These are phyloP conservation scores for Debaryomyces psychrophilus DNA, from an alignment of 1,139 yeast genomes.

Conservation along the genomic window DNA sequence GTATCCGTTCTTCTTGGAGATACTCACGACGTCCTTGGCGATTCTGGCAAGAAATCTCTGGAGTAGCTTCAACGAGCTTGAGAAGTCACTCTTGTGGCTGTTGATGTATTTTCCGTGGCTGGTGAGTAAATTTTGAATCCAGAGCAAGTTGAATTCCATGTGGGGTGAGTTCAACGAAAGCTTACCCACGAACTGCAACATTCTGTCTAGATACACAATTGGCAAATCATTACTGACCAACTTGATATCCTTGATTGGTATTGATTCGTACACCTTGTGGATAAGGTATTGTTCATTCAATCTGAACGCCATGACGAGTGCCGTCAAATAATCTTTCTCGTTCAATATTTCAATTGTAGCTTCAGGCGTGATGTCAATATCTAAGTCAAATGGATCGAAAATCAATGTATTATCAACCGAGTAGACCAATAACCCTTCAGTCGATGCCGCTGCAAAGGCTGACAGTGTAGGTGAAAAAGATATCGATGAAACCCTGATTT, in stretches of 20 bases:
- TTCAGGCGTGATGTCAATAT: slow-evolving; percentile 87
- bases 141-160: slow-evolving; percentile 76
- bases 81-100: slow-evolving; percentile 63
- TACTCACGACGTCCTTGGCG: slow-evolving; percentile 70
- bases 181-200: slow-evolving; percentile 73
- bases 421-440: slow-evolving; percentile 87
- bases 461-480: slow-evolving; percentile 89
- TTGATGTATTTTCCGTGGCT: slow-evolving; percentile 79
- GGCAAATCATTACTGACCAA: slow-evolving; percentile 74
- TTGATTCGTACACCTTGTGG: slow-evolving; percentile 69
- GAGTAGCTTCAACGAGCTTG: slow-evolving; percentile 67
- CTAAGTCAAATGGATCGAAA: slow-evolving; percentile 95
- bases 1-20: slow-evolving; percentile 59
- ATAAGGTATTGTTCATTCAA: slow-evolving; percentile 79
- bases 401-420: slow-evolving; percentile 74
- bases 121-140: slow-evolving; percentile 73
- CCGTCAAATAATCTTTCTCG: slow-evolving; percentile 74
- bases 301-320: slow-evolving; percentile 92
- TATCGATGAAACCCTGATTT: slow-evolving; percentile 73
- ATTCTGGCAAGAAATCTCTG: slow-evolving; percentile 75
- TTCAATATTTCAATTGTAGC: slow-evolving; percentile 63
- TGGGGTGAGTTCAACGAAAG: slow-evolving; percentile 69
- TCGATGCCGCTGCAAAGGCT: slow-evolving; percentile 93
- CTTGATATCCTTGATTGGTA: slow-evolving; percentile 75
- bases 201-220: slow-evolving; percentile 67